phyloP scores from a whole-genome alignment of 2,329 filamentous ascomycete species.

The Alternaria consortialis region DNA sequence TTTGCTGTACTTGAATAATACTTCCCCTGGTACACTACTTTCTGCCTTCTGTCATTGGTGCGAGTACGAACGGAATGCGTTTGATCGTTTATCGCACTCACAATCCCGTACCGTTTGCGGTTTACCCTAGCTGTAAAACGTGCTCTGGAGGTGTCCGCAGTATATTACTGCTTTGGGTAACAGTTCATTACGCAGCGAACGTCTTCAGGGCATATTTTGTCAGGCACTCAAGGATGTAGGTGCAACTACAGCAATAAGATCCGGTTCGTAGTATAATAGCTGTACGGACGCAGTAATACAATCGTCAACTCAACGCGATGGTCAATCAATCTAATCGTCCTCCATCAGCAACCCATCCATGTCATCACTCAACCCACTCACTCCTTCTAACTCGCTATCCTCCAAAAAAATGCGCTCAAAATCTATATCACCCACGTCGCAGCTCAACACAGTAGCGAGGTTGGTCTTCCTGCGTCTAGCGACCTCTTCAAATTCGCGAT shows the following conservation, averaged over 20 bases:
- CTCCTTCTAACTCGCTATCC: slow-evolving; percentile 14
- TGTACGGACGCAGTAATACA: not conserved
- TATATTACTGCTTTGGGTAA: not conserved
- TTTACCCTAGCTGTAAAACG: not conserved
- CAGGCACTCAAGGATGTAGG: not conserved
- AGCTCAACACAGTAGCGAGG: not conserved
- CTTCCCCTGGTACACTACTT: not conserved
- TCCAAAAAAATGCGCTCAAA: slow-evolving; percentile 34
- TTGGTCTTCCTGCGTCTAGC: slow-evolving; percentile 8
- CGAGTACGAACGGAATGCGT: not conserved
- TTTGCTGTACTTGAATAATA: not conserved
- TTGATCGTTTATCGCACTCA: not conserved
- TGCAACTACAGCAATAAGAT: not conserved
- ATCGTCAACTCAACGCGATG: not conserved
- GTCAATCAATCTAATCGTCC: not conserved
- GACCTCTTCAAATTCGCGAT: slow-evolving; percentile 21
- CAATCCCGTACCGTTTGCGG: not conserved
- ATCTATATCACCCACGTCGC: slow-evolving; percentile 21
- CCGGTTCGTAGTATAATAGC: not conserved
- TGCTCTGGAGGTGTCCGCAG: not conserved
- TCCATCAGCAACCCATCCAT: slow-evolving; percentile 9
- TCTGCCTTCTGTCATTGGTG: not conserved
- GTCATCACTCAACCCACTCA: slow-evolving; percentile 11
- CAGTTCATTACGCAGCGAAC: not conserved
- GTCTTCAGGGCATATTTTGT: not conserved